phyloP scores from a whole-genome alignment of 73 alveolate species.

The Tetrahymena thermophila region DNA sequence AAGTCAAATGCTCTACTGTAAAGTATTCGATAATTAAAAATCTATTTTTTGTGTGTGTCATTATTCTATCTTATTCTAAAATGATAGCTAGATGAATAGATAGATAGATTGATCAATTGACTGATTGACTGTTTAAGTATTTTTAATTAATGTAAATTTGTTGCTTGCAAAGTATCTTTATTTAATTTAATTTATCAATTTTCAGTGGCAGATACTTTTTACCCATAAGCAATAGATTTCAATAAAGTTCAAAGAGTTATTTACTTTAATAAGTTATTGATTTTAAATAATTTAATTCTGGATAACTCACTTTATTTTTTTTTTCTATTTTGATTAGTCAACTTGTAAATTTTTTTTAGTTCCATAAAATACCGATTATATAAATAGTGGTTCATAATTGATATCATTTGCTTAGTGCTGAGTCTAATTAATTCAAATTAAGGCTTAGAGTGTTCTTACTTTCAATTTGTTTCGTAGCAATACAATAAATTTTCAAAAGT shows the following conservation, averaged over 20 bases:
- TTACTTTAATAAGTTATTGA: neutral
- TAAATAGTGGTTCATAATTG: neutral
- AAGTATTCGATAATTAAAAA: too few species aligned
- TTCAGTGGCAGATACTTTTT: neutral
- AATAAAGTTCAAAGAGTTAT: too few species aligned
- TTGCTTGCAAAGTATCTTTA: neutral
- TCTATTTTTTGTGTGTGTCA: too few species aligned
- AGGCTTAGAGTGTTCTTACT: too few species aligned
- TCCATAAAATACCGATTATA: neutral
- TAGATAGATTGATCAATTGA: too few species aligned
- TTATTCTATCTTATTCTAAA: too few species aligned
- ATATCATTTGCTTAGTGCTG: neutral
- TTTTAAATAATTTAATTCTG: neutral
- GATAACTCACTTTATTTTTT: too few species aligned
- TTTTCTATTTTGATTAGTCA: neutral
- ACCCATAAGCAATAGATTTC: neutral
- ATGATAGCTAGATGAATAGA: too few species aligned
- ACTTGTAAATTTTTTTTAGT: neutral
- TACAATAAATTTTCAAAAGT: too few species aligned
- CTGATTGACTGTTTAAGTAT: neutral
- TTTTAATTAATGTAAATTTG: neutral
- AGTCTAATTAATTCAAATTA: too few species aligned
- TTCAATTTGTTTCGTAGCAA: too few species aligned
- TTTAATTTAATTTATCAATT: neutral
- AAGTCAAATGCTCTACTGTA: too few species aligned